phyloP scores from a whole-genome alignment of 352 stramenopile genomes.

The Pilasporangium apinafurcum region DNA sequence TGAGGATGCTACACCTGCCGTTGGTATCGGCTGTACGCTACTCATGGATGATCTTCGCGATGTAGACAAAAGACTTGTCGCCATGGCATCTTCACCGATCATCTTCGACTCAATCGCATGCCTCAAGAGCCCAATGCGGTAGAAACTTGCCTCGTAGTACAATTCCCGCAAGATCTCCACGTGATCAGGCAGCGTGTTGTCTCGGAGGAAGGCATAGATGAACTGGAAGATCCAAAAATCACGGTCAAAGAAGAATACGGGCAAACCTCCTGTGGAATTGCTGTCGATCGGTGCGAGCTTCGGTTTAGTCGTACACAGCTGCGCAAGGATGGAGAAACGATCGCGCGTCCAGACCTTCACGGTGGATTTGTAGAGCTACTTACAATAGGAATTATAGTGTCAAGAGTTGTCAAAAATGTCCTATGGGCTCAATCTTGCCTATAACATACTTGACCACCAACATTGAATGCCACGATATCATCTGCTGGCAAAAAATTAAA shows the following conservation, averaged over 20 bases:
- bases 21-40: conserved; percentile 1
- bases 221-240: conserved; percentile 73
- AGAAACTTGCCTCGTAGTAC: conserved; percentile 76
- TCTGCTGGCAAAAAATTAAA: conserved; percentile 50
- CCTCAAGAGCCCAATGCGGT: conserved; percentile 60
- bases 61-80: conserved; percentile 11
- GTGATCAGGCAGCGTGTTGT: conserved; percentile 48
- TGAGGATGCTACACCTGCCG: neutral
- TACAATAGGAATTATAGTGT: neutral
- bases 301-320: conserved; percentile 60
- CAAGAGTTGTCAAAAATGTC: neutral
- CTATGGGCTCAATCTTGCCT: conserved; percentile 2
- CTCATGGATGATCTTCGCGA: neutral
- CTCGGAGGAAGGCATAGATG: conserved; percentile 58
- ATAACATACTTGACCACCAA: conserved; percentile 40
- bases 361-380: conserved; percentile 63
- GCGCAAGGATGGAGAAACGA: conserved; percentile 75
- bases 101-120: conserved; percentile 76
- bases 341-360: conserved; percentile 70
- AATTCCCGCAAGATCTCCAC: conserved; percentile 63
- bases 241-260: conserved; percentile 63
- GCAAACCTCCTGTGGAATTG: too few relatives aligned
- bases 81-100: conserved; percentile 49
- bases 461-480: conserved; percentile 60
- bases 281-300: too few relatives aligned